phyloP scores from a whole-genome alignment of 176 grass and related monocot species.

The Lolium multiflorum region DNA sequence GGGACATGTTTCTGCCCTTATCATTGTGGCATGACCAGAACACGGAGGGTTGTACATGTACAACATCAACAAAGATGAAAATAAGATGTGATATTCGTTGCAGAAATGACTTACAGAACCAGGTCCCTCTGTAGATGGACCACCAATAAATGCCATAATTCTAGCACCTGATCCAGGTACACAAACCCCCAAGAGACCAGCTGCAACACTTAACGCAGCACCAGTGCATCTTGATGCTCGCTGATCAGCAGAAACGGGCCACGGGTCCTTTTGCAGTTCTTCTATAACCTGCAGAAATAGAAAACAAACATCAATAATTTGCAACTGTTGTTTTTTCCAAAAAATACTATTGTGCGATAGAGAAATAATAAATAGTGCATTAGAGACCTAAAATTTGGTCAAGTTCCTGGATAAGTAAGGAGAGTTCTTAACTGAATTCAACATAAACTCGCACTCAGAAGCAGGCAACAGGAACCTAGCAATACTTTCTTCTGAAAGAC shows the following conservation, averaged over 20 bases:
- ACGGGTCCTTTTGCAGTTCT: constrained; percentile 90
- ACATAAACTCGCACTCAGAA: constrained; percentile 91
- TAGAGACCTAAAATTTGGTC: neutral
- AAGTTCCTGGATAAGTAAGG: neutral
- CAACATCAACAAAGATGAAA: neutral
- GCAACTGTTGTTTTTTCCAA: neutral
- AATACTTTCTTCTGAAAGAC: constrained; percentile 77
- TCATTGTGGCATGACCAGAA: neutral
- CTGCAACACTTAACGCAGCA: constrained; percentile 79
- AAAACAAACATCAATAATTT: constrained; percentile 6
- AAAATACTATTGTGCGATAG: constrained; percentile 21
- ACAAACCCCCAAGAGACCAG: constrained; percentile 78
- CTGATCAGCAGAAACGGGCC: constrained; percentile 78
- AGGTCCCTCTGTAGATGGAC: constrained; percentile 80
- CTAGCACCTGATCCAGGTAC: constrained; percentile 94
- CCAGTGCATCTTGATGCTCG: constrained; percentile 88
- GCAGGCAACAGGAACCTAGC: constrained; percentile 86
- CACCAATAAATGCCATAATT: constrained; percentile 95
- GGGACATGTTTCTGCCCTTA: neutral
- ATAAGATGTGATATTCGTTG: constrained; percentile 12
- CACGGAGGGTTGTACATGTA: neutral
- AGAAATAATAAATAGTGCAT: constrained; percentile 18
- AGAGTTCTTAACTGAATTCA: constrained; percentile 80
- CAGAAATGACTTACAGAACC: constrained; percentile 71
- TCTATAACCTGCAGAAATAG: constrained; percentile 71